phyloP scores from a whole-genome alignment of 305 asterid species.

The Fraxinus angustifolia region DNA sequence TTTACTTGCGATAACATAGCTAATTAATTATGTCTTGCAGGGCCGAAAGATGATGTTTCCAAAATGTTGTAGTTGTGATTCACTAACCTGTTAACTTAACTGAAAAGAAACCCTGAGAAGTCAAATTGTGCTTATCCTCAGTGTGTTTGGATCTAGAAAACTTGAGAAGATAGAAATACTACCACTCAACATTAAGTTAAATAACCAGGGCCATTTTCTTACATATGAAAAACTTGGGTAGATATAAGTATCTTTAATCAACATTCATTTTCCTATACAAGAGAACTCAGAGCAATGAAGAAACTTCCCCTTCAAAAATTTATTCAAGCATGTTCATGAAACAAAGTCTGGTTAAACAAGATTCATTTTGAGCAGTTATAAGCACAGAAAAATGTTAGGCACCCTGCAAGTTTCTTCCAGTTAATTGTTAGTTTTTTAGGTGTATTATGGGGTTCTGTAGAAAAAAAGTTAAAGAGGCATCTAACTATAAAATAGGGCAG shows the following conservation, averaged over 20 bases:
- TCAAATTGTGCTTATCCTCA: too few species aligned
- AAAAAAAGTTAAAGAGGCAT: too few species aligned
- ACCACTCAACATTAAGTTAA: neutral
- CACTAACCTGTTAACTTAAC: neutral
- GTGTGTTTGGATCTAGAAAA: neutral
- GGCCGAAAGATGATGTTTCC: neutral
- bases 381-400: neutral
- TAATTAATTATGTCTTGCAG: neutral
- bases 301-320: conserved; percentile 2
- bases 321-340: neutral
- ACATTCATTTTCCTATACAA: neutral
- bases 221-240: neutral
- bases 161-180: neutral
- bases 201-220: neutral
- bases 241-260: neutral
- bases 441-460: too few species aligned
- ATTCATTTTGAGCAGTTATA: neutral
- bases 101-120: too few species aligned
- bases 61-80: neutral
- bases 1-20: neutral
- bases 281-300: neutral
- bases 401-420: too few species aligned
- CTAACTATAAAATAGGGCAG: neutral
- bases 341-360: neutral
- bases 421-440: too few species aligned